Percentiles rank a stretch among this genome's conserved stretches.
Evolutionary conservation across 2,329 filamentous ascomycete species (phyloP).

Genomic region (Botryotinia calthae): DNA sequence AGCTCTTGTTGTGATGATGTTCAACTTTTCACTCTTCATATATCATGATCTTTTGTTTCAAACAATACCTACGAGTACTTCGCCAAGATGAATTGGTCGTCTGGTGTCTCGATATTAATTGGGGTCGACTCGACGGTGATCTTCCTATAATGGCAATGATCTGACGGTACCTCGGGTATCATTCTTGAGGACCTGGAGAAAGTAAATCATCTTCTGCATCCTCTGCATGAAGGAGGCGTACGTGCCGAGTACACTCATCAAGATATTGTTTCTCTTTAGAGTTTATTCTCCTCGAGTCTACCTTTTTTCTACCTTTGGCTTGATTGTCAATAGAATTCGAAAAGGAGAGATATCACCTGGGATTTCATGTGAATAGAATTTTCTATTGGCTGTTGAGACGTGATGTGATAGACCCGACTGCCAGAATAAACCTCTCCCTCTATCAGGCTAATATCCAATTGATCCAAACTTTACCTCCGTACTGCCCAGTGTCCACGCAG

Average conservation of each 20-base stretch:
- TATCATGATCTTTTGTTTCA: background rate
- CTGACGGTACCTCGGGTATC: background rate
- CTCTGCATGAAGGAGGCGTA: background rate
- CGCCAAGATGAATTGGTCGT: background rate
- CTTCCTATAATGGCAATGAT: background rate
- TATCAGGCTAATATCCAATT: background rate
- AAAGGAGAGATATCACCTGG: background rate
- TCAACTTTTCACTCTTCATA: background rate
- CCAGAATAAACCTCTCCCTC: background rate
- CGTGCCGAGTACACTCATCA: background rate
- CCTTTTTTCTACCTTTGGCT: background rate
- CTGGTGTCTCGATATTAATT: background rate
- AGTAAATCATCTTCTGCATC: background rate
- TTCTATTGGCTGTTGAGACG: background rate
- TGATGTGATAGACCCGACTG: slow-evolving; percentile 6
- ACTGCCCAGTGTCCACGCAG: background rate
- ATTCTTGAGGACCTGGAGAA: background rate
- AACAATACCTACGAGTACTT: background rate
- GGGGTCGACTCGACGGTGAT: background rate
- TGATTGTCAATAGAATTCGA: background rate
- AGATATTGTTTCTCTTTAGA: background rate
- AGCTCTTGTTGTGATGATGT: background rate
- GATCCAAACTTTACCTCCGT: background rate
- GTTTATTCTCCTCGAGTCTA: background rate
- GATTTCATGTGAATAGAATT: background rate